Evolutionary conservation across 2,329 filamentous ascomycete species (phyloP), one percentile per base, ranked within the genome.

Genomic region (Microdochium nivale): DNA sequence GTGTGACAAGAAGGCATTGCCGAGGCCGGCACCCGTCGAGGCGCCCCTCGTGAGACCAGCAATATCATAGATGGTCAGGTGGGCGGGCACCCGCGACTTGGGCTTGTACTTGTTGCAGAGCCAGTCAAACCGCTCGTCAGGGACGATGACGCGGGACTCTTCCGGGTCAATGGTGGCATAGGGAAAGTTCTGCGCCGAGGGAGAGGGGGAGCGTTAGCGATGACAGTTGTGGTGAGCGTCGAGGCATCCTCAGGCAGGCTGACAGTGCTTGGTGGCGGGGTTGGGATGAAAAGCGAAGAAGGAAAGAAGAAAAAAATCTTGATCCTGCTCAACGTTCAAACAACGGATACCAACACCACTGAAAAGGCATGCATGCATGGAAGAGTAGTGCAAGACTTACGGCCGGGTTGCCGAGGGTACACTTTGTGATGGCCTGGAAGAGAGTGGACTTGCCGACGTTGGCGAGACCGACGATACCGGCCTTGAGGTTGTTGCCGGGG

Each of bases 401-500:
- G 77, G 94, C 94, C 64, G 95, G 95, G 78, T 97, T 99, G 75
- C 95, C 94, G 65, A 99, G 86, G 59, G 84, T 84, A 73, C 87
- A 96, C 80, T 96, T 97, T 69, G 94, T 99, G 74, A 99, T 96
- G 68, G 94, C 90, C 79, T 99, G 95, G 83, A 99, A 99, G 65
- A 99, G 84, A 32, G 95, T 99, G 60, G 94, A 99, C 79, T 99
- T 99, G 73, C 94, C 94, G 63, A 99, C 95, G 73, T 99, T 99
- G 72, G 94, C 94, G 66, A 99, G 85, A 75, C 94, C 94, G 73
- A 99, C 94, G 84, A 99, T 99, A 77, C 94, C 95, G 78, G 90
- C 96, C 84, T 97, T 99, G 73, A 99, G 73, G 76, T 84, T 97
- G 82, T 99, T 99, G 67, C 94, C 94, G 60, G 94, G 94, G 69